Percentiles rank a stretch among this genome's conserved stretches.
phyloP scores from a whole-genome alignment of 2,329 filamentous ascomycete genomes.

The Fusarium sp. region DNA sequence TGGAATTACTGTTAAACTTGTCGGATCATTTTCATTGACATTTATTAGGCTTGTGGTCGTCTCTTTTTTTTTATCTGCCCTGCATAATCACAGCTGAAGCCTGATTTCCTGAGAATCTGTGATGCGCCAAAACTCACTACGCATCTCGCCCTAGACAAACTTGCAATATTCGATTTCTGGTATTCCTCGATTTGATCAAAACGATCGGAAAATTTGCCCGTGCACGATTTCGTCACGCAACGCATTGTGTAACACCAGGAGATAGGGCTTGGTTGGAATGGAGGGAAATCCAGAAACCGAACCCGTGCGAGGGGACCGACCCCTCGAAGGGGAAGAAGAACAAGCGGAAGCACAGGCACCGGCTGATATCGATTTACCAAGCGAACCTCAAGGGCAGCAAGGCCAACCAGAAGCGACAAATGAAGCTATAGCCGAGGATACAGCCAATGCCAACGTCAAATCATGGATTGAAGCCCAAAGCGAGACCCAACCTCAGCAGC shows the following conservation, averaged over 20 bases:
- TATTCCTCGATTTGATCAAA: conserved; percentile 14
- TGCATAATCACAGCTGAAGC: neutral
- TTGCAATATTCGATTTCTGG: conserved; percentile 8
- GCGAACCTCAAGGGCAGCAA: conserved; percentile 19
- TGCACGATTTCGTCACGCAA: conserved; percentile 1
- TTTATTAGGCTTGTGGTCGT: neutral
- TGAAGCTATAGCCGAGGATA: conserved; percentile 15
- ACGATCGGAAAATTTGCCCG: conserved; percentile 5
- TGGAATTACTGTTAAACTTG: neutral
- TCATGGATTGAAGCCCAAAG: conserved; percentile 39
- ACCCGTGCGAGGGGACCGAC: conserved; percentile 23
- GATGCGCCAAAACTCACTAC: conserved; percentile 25
- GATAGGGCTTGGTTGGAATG: conserved; percentile 41
- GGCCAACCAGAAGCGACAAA: conserved; percentile 12
- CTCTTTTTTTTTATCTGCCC: neutral
- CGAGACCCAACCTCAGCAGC: conserved; percentile 29
- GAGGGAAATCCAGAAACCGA: conserved; percentile 45
- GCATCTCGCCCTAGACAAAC: conserved; percentile 17
- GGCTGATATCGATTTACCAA: conserved; percentile 17
- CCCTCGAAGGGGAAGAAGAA: neutral
- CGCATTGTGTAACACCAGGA: conserved; percentile 20
- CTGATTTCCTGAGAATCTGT: conserved; percentile 13
- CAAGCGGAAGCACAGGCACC: conserved; percentile 3
- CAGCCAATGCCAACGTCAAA: conserved; percentile 30
- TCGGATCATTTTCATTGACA: conserved; percentile 1